Percentiles rank a stretch among this genome's conserved stretches.
Conservation (phyloP, 441 rosid genomes). For the Syzygium syzygioides region DNA sequence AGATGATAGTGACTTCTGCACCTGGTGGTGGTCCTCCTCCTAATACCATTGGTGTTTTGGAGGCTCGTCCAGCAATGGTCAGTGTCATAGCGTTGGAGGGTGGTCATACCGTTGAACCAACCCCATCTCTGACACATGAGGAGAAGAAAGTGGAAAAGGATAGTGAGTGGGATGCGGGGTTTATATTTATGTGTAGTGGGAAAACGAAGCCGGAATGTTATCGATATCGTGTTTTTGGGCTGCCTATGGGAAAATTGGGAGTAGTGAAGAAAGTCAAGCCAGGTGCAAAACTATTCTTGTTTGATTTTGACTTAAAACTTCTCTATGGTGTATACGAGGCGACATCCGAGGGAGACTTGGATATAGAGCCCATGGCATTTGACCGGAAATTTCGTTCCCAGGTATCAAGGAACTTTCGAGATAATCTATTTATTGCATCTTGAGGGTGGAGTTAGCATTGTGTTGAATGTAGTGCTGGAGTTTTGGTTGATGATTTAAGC, state of each 20-base stretch:
- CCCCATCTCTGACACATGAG: background rate
- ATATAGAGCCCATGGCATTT: conserved; percentile 25
- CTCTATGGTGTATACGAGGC: conserved; percentile 49
- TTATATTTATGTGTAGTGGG: conserved; percentile 43
- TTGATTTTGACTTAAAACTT: conserved; percentile 41
- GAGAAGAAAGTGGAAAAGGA: background rate
- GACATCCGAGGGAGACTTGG: conserved; percentile 26
- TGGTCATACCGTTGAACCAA: background rate
- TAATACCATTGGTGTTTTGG: background rate
- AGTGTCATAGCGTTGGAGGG: background rate
- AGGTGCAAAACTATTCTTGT: conserved; percentile 47
- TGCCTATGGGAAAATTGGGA: conserved; percentile 21
- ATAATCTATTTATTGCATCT: background rate
- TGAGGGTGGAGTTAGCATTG: background rate
- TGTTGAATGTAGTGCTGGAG: background rate
- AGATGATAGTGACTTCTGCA: background rate
- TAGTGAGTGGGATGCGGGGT: conserved; percentile 28
- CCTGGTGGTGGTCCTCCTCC: background rate
- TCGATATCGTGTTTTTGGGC: conserved; percentile 41
- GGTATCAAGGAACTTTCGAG: conserved; percentile 3
- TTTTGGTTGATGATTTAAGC: background rate
- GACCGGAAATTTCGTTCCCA: conserved; percentile 26
- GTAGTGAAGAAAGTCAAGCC: conserved; percentile 29
- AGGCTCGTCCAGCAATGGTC: background rate
- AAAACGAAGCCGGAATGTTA: conserved; percentile 39